A percentile compares a stretch with the other conserved stretches of the same genome.
These are phyloP conservation scores for Penicillium samsonianum DNA, from an alignment of 495 filamentous ascomycete genomes.

Conservation along the genomic window DNA sequence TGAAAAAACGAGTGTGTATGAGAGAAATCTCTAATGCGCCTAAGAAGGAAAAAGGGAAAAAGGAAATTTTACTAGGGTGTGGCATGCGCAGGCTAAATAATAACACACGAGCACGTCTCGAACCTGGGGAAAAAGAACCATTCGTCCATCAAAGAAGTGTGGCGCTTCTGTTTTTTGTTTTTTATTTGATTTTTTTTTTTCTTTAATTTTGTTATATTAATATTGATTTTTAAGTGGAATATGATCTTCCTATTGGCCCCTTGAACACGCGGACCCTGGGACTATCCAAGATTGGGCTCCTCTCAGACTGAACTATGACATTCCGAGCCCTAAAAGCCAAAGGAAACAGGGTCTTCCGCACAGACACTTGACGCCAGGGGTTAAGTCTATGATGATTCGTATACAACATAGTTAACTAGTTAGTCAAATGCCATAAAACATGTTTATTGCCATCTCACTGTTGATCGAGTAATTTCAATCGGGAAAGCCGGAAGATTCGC, in stretches of 20 bases:
- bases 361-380: conserved; percentile 16
- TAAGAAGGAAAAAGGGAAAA: conserved; percentile 20
- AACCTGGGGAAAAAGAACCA: conserved; percentile 21
- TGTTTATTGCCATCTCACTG: not conserved
- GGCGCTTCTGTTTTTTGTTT: conserved; percentile 6
- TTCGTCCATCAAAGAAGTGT: conserved; percentile 15
- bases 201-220: conserved; percentile 9
- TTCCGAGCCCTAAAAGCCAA: conserved; percentile 11
- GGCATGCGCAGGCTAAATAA: conserved; percentile 31
- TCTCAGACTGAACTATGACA: conserved; percentile 24
- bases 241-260: conserved; percentile 14
- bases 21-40: conserved; percentile 19
- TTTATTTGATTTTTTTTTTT: conserved; percentile 12
- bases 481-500: not conserved
- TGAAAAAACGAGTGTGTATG: conserved; percentile 23
- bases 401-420: too few species aligned
- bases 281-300: conserved; percentile 27
- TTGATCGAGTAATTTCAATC: not conserved
- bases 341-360: conserved; percentile 20
- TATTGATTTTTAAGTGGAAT: conserved; percentile 9
- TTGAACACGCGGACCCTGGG: conserved; percentile 14
- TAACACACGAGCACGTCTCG: conserved; percentile 8
- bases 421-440: not conserved
- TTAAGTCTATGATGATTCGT: not conserved
- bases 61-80: conserved; percentile 25